A percentile compares a stretch with the other conserved stretches of the same genome.
Conservation (phyloP, 441 rosid species). For the California macrophylla region DNA sequence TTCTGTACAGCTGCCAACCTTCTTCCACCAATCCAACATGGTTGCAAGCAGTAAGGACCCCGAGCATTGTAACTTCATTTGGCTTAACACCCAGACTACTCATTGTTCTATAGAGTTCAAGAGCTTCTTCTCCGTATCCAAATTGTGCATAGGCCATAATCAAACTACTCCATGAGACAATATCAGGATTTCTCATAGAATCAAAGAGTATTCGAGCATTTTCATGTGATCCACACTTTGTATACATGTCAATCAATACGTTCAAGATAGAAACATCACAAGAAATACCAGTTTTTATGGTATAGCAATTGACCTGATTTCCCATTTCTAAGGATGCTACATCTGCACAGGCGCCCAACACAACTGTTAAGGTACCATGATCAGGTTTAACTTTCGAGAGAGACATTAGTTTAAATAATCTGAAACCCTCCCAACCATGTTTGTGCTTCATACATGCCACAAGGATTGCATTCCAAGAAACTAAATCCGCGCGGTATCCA, state of each 20-base stretch:
- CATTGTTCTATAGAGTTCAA: conserved; percentile 37
- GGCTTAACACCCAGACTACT: conserved; percentile 30
- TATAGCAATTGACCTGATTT: conserved; percentile 40
- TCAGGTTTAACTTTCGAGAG: conserved; percentile 33
- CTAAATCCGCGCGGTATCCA: conserved; percentile 26
- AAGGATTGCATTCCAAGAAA: conserved; percentile 50
- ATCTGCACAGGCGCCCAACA: conserved; percentile 35
- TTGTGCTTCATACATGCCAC: conserved; percentile 42
- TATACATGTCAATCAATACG: conserved; percentile 44
- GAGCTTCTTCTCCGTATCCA: conserved; percentile 48
- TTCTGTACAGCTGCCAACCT: conserved; percentile 36
- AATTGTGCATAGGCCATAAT: conserved; percentile 49
- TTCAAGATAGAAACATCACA: conserved; percentile 35
- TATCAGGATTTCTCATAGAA: conserved; percentile 31
- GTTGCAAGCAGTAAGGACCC: conserved; percentile 49
- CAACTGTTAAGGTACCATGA: conserved; percentile 29
- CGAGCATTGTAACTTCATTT: conserved; percentile 39
- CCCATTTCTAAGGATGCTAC: conserved; percentile 43
- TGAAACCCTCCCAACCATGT: conserved; percentile 33
- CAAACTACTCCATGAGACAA: conserved; percentile 48
- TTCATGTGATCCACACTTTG: conserved; percentile 45
- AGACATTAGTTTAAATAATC: conserved; percentile 37
- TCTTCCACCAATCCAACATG: conserved; percentile 46
- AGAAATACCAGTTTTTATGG: conserved; percentile 33
- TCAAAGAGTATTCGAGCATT: conserved; percentile 32